These are phyloP conservation scores for Russula lepida DNA, from an alignment of 768 basidiomycete species.

Conservation along the genomic window DNA sequence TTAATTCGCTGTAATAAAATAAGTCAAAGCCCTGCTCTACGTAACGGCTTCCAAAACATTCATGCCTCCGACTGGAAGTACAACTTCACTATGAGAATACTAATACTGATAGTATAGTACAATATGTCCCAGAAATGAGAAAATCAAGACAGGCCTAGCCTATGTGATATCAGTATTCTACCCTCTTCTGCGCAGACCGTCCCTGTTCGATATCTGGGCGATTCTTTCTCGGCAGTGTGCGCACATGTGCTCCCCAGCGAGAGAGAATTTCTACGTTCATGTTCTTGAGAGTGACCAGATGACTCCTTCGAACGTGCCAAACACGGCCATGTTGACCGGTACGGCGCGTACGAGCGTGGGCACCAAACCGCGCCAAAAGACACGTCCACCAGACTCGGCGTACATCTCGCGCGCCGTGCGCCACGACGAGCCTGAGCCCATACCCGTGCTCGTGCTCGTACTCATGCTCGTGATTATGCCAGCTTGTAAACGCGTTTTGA, in stretches of 20 bases:
- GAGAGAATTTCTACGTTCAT: background rate
- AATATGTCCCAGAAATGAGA: too few species aligned
- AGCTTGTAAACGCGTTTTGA: slow-evolving; percentile 65
- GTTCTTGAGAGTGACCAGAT: slow-evolving; percentile 33
- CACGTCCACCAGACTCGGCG: slow-evolving; percentile 40
- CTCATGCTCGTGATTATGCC: slow-evolving; percentile 6
- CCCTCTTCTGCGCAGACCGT: background rate
- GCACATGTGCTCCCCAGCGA: background rate
- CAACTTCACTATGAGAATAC: too few species aligned
- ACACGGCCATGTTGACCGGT: slow-evolving; percentile 81
- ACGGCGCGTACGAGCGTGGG: slow-evolving; percentile 81
- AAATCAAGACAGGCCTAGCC: too few species aligned
- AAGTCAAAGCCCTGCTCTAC: too few species aligned
- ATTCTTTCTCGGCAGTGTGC: background rate
- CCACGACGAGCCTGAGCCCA: slow-evolving; percentile 27
- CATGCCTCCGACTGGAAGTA: too few species aligned
- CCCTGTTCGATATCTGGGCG: too few species aligned
- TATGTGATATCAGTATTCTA: too few species aligned
- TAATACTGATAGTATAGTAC: too few species aligned
- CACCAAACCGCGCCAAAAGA: slow-evolving; percentile 69
- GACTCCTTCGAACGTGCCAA: slow-evolving; percentile 61
- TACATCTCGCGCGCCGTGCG: slow-evolving; percentile 53
- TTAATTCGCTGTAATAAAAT: too few species aligned
- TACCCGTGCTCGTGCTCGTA: background rate
- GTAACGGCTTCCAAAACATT: too few species aligned